Evolutionary conservation across 768 basidiomycete genomes (phyloP).

Genomic region (Paxillus rubicundulus): DNA sequence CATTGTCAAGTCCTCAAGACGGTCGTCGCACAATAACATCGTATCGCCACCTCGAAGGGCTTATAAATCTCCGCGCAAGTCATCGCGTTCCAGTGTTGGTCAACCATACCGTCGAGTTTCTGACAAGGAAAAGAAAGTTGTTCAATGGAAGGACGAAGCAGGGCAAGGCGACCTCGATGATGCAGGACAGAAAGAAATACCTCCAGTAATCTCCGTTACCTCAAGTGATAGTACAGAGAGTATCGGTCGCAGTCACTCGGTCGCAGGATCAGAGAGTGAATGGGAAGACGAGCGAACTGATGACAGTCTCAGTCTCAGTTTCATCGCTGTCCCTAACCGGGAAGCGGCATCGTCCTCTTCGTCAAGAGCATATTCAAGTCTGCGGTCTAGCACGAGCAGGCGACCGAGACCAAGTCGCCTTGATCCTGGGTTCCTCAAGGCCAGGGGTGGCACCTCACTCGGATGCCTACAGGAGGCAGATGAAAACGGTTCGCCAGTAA

Average conservation of each 20-base stretch:
- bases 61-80: conserved; percentile 66
- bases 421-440: conserved; percentile 63
- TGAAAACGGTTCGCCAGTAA: conserved; percentile 45
- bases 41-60: conserved; percentile 49
- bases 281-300: conserved; percentile 91
- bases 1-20: conserved; percentile 41
- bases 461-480: conserved; percentile 73
- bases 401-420: conserved; percentile 65
- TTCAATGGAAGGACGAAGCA: conserved; percentile 86
- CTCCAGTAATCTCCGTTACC: conserved; percentile 26
- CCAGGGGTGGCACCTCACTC: conserved; percentile 48
- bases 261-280: conserved; percentile 75
- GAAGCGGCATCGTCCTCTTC: conserved; percentile 31
- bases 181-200: conserved; percentile 34
- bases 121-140: conserved; percentile 70
- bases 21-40: conserved; percentile 40
- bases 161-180: conserved; percentile 83
- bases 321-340: conserved; percentile 33
- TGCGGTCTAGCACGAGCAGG: conserved; percentile 26
- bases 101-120: conserved; percentile 64
- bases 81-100: conserved; percentile 60
- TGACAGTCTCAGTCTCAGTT: conserved; percentile 63
- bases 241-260: conserved; percentile 37
- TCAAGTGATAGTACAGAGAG: conserved; percentile 37
- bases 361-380: conserved; percentile 18